Evolutionary conservation across 2,329 filamentous ascomycete genomes (phyloP), one percentile per base, ranked within the genome.

Genomic region (Arthrobotrys sinensis): DNA sequence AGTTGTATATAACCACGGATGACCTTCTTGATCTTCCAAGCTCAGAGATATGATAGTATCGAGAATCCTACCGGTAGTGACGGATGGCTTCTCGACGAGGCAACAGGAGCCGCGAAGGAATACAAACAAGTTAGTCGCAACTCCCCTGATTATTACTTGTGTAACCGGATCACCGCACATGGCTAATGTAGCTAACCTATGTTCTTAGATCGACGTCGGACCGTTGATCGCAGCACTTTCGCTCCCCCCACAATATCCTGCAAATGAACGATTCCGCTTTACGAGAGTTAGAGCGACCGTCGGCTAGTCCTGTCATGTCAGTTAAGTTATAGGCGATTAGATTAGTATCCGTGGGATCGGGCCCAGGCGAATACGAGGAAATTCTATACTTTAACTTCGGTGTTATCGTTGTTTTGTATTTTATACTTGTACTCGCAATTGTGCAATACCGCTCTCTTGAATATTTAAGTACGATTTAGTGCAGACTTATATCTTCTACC

Each of bases 191-290:
- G n/a, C n/a, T n/a, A n/a, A 63, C 3, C 24, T 12, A 19, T 12
- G 24, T 28, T 53, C 24, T 5, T 43, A 73, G 69, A 34, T 73
- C 19, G 69, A 65, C 14, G 69, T 73, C 32, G 48, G 38, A 4
- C 69, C 69, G 7, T 43, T 73, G 48, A 73, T 73, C 34, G 46
- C 69, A 16, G 28, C 21, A 0, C 60, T 65, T 16, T 66, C 69
- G 8, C 48, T 73, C 10, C 69, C 69, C 11, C 69, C 69, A 28
- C 57, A 65, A 38, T 73, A 73, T 21, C 69, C 69, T n/a, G 46
- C 46, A 1, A 28, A 65, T 21, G 69, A 73, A 32, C 48, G 69
- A n/a, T 73, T 73, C 40, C 45, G 53, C 21, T 73, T 73, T n/a
- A 73, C 34, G 11, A 73, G 69, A 11, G 57, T 73, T 38, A 57